Evolutionary conservation across 1,284 basidiomycete genomes (phyloP).

Genomic region (Apiotrichum montevideense): DNA sequence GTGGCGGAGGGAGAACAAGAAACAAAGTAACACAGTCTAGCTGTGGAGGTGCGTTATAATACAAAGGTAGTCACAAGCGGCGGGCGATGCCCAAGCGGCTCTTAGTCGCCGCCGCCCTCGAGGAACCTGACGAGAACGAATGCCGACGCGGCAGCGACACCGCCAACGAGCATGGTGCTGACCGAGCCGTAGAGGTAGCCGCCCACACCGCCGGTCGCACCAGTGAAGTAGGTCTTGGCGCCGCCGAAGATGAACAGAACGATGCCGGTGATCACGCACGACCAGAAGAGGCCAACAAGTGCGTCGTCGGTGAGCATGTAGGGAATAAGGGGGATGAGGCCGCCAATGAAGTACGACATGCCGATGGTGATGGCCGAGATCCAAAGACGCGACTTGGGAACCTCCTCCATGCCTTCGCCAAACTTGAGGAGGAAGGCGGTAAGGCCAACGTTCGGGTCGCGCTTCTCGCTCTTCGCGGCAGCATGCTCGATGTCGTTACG

Average conservation of each 20-base stretch:
- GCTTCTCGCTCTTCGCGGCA: conserved; percentile 51
- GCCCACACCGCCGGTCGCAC: conserved; percentile 56
- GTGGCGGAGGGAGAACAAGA: no score
- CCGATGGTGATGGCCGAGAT: conserved; percentile 89
- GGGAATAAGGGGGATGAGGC: conserved; percentile 78
- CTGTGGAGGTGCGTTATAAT: no score
- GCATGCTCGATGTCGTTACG: conserved; percentile 59
- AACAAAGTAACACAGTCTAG: no score
- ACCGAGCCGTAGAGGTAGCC: conserved; percentile 77
- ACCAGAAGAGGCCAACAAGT: conserved; percentile 43
- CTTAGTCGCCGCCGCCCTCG: conserved; percentile 47
- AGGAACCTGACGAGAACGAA: conserved; percentile 76
- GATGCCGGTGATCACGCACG: conserved; percentile 62
- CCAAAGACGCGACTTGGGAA: conserved; percentile 63
- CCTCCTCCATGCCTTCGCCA: conserved; percentile 83
- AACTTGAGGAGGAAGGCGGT: conserved; percentile 90
- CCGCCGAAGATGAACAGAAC: conserved; percentile 85
- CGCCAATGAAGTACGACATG: conserved; percentile 67
- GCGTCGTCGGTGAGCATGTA: conserved; percentile 73
- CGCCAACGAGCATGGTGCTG: conserved; percentile 83
- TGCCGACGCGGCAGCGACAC: conserved; percentile 75
- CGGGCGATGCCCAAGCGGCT: no score
- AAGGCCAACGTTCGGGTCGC: conserved; percentile 59
- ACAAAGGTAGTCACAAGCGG: no score
- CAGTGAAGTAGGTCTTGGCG: conserved; percentile 82